These are phyloP conservation scores for Suillus subaureus DNA, from an alignment of 768 basidiomycete species.

Conservation along the genomic window DNA sequence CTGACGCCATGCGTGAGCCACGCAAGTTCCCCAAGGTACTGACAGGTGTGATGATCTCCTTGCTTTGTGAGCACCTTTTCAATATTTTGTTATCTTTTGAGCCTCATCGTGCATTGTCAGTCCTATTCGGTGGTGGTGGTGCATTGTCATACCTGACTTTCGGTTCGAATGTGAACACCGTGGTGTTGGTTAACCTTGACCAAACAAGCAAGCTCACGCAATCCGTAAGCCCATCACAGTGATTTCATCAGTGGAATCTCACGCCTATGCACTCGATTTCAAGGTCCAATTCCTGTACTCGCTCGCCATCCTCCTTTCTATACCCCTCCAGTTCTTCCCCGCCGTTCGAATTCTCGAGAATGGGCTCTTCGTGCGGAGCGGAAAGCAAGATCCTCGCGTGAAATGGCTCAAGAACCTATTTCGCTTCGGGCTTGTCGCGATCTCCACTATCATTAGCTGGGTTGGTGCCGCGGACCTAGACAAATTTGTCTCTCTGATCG, in stretches of 20 bases:
- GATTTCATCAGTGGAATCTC: slow-evolving; percentile 5
- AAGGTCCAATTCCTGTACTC: slow-evolving; percentile 87
- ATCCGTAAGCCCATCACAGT: slow-evolving; percentile 53
- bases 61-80: slow-evolving; percentile 53
- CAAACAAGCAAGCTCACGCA: slow-evolving; percentile 84
- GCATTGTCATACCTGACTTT: slow-evolving; percentile 87
- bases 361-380: slow-evolving; percentile 85
- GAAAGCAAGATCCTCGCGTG: slow-evolving; percentile 76
- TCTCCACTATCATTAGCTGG: slow-evolving; percentile 84
- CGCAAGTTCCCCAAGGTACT: slow-evolving; percentile 88
- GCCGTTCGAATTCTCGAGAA: slow-evolving; percentile 98
- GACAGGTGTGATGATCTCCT: slow-evolving; percentile 89
- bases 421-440: slow-evolving; percentile 70
- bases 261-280: slow-evolving; percentile 4
- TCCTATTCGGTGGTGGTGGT: slow-evolving; percentile 88
- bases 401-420: slow-evolving; percentile 98
- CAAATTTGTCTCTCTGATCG: slow-evolving; percentile 93
- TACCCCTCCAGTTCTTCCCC: slow-evolving; percentile 96
- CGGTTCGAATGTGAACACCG: slow-evolving; percentile 85
- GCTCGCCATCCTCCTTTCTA: slow-evolving; percentile 89
- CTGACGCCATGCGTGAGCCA: slow-evolving; percentile 95
- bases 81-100: slow-evolving; percentile 1
- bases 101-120: slow-evolving; percentile 33
- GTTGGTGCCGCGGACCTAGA: slow-evolving; percentile 86
- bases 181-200: slow-evolving; percentile 93